phyloP scores from a whole-genome alignment of 805 yeast species.

The Nematodospora valgi region DNA sequence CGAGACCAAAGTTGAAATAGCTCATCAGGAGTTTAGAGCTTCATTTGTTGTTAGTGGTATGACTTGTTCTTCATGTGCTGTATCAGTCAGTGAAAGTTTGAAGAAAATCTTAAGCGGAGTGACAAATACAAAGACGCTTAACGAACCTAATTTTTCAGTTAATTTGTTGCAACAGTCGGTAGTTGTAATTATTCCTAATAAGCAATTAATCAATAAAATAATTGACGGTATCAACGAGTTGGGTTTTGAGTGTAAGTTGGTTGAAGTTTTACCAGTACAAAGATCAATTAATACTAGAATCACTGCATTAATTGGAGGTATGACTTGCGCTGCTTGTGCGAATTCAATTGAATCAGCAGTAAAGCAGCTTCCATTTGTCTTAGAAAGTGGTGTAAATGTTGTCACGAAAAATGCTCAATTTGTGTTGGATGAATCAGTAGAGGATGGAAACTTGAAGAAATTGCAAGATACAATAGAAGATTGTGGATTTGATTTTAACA shows the following conservation, averaged over 20 bases:
- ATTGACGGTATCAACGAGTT: constrained; percentile 23
- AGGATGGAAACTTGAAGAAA: constrained; percentile 26
- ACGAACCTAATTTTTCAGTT: constrained; percentile 41
- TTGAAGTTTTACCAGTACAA: constrained; percentile 59
- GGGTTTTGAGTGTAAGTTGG: constrained; percentile 46
- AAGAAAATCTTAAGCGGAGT: constrained; percentile 15
- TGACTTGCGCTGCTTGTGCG: constrained; percentile 72
- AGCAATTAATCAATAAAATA: constrained; percentile 39
- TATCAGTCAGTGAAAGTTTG: constrained; percentile 28
- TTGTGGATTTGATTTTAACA: constrained; percentile 60
- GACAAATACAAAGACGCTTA: constrained; percentile 8
- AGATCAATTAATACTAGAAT: constrained; percentile 47
- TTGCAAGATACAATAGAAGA: constrained; percentile 57
- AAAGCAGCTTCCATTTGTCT: constrained; percentile 47
- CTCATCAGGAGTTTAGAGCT: constrained; percentile 38
- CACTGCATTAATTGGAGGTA: constrained; percentile 65
- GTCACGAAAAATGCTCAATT: constrained; percentile 65
- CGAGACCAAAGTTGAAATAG: constrained; percentile 23
- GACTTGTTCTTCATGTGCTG: constrained; percentile 40
- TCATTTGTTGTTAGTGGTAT: constrained; percentile 49
- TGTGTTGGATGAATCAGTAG: constrained; percentile 43
- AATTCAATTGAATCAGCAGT: constrained; percentile 50
- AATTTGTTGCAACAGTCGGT: constrained; percentile 53
- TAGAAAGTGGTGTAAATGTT: constrained; percentile 51
- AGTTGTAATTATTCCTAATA: constrained; percentile 49